Evolutionary conservation across 140 eudicot genomes (phyloP), one percentile per base, ranked within the genome.

Genomic region (Senecio squalidus): DNA sequence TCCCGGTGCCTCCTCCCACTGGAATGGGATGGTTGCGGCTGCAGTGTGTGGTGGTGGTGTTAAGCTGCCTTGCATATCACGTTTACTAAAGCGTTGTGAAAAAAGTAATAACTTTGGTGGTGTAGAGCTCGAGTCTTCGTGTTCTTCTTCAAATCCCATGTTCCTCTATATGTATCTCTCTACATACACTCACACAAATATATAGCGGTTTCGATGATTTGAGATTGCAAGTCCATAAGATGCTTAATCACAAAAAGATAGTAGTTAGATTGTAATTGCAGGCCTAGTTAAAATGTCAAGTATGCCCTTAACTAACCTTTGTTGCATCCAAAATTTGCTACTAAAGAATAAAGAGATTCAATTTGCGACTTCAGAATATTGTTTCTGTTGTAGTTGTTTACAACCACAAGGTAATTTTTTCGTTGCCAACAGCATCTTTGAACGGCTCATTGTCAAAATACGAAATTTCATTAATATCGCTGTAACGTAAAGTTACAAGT

Each of bases 1-100:
- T 3, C 94, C 88, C 0, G 94, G 94, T 13, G 80, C 78, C 71
- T 56, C 81, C 60, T 84, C 94, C 94, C 94, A 80, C 7, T 68
- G 62, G 54, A 84, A 84, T 0, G 94, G 94, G 58, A 84, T 9
- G 3, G 88, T 64, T n/a, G n/a, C n/a, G 22, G 64, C 85, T 24
- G 29, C 3, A 0, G 70, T 52, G 3, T 28, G 60, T 23, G 72
- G 60, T 21, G 94, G 88, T 9, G 94, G 85, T 7, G 81, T 80
- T 20, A 58, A 57, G 62, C 75, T 36, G 0, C 59, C 76, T 0
- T 56, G 24, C 25, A 71, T 55, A 49, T 66, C 76, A 9, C 36
- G 68, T 50, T 26, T 70, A n/a, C 61, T 74, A 40, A 25, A 58
- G 23, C 78, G 80, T 24, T 77, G 82, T 31, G 78, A 71, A 28